A percentile compares a stretch with the other conserved stretches of the same genome.
Conservation (phyloP, 2,329 filamentous ascomycete species). For the Pyricularia sp. region DNA sequence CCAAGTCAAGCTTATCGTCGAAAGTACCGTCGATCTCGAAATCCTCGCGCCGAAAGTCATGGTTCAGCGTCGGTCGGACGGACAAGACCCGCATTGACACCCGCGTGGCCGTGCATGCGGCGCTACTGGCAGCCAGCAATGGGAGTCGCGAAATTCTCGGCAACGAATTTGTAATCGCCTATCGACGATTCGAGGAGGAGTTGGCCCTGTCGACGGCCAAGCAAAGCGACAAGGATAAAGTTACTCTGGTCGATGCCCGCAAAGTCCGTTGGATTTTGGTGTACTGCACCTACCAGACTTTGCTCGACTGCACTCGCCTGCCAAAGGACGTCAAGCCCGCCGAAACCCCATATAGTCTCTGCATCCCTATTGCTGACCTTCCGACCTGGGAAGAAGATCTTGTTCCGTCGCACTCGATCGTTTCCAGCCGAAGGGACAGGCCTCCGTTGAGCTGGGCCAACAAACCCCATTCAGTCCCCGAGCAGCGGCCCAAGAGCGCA, state of each 20-base stretch:
- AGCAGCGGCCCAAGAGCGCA: neutral
- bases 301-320: constrained; percentile 49
- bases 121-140: constrained; percentile 43
- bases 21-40: neutral
- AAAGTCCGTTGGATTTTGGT: constrained; percentile 73
- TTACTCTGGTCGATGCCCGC: constrained; percentile 56
- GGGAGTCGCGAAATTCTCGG: constrained; percentile 23
- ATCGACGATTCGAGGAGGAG: constrained; percentile 60
- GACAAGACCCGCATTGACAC: constrained; percentile 26
- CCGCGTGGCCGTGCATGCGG: constrained; percentile 39
- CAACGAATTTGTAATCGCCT: constrained; percentile 57
- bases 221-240: constrained; percentile 36
- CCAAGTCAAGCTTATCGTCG: neutral
- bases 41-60: constrained; percentile 10
- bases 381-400: constrained; percentile 34
- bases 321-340: constrained; percentile 51
- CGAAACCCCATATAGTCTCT: constrained; percentile 47
- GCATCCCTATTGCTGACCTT: constrained; percentile 29
- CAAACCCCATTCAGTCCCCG: neutral
- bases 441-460: neutral
- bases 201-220: constrained; percentile 23
- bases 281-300: constrained; percentile 64
- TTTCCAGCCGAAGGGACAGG: neutral
- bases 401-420: neutral
- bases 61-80: constrained; percentile 10